phyloP scores from a whole-genome alignment of 257 asterid species.

The Craterostigma plantagineum region DNA sequence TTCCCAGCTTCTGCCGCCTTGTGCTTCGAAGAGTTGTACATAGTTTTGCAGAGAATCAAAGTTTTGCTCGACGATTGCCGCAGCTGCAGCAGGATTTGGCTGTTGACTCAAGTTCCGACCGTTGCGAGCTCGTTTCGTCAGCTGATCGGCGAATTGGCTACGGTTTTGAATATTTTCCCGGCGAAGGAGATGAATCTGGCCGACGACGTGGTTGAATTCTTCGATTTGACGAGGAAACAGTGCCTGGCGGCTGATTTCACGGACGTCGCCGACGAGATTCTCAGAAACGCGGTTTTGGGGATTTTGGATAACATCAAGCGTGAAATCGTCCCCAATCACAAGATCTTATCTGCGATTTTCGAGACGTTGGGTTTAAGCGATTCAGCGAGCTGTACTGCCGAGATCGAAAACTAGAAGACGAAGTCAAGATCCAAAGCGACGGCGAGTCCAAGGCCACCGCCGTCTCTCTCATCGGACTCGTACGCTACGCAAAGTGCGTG shows the following conservation, averaged over 20 bases:
- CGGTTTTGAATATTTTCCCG: constrained; percentile 66
- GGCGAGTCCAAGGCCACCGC: constrained; percentile 35
- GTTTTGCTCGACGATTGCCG: constrained; percentile 40
- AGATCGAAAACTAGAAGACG: constrained; percentile 73
- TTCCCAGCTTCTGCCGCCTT: constrained; percentile 52
- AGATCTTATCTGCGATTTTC: constrained; percentile 31
- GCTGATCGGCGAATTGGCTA: constrained; percentile 42
- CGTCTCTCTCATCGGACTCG: constrained; percentile 57
- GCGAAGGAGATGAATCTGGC: constrained; percentile 32
- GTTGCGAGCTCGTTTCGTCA: constrained; percentile 37
- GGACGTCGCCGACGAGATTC: constrained; percentile 27
- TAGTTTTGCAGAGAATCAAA: constrained; percentile 50
- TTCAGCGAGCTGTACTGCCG: constrained; percentile 38
- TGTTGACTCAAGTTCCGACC: constrained; percentile 41
- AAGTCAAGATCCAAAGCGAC: constrained; percentile 42
- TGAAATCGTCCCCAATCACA: constrained; percentile 49
- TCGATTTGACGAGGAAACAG: constrained; percentile 49
- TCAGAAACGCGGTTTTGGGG: constrained; percentile 30
- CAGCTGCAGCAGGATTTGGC: constrained; percentile 58
- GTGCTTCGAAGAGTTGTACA: constrained; percentile 68
- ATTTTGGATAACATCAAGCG: constrained; percentile 46
- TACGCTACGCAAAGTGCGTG: constrained; percentile 77
- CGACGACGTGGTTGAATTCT: constrained; percentile 48
- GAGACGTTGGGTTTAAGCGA: constrained; percentile 29
- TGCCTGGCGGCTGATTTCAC: constrained; percentile 19